phyloP scores from a whole-genome alignment of 2,329 filamentous ascomycete genomes.

The Pseudofabraea citricarpa region DNA sequence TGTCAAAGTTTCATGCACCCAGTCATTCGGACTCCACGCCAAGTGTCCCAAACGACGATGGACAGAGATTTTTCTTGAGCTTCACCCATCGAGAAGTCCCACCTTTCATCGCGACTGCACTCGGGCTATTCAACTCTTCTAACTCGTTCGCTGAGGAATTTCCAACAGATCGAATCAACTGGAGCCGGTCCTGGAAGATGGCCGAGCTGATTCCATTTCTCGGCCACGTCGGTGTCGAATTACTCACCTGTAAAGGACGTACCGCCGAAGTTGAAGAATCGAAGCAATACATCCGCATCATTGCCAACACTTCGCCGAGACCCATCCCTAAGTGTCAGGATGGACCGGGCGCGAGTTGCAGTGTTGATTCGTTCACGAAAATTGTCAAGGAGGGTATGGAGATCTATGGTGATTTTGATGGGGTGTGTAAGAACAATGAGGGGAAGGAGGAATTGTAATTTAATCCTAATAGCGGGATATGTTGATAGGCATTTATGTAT shows the following conservation, averaged over 20 bases:
- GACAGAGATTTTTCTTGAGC: constrained; percentile 59
- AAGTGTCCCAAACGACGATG: constrained; percentile 21
- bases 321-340: constrained; percentile 42
- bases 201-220: constrained; percentile 61
- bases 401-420: constrained; percentile 25
- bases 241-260: constrained; percentile 53
- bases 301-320: constrained; percentile 46
- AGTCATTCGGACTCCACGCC: not conserved
- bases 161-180: constrained; percentile 58
- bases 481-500: too few species aligned
- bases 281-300: constrained; percentile 46
- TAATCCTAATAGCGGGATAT: not conserved
- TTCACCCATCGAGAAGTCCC: constrained; percentile 68
- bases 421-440: constrained; percentile 20
- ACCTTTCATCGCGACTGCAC: constrained; percentile 59
- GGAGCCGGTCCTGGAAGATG: constrained; percentile 57
- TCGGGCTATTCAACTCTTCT: constrained; percentile 68
- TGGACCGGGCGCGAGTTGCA: constrained; percentile 47
- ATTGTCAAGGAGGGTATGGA: constrained; percentile 38
- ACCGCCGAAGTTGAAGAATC: constrained; percentile 43
- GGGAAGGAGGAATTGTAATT: constrained; percentile 3
- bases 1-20: constrained; percentile 28
- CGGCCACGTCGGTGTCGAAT: constrained; percentile 62
- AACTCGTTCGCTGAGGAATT: constrained; percentile 58
- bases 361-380: constrained; percentile 34